These are phyloP conservation scores for Gnomoniopsis sp. DNA, from an alignment of 2,329 filamentous ascomycete species.

Conservation along the genomic window DNA sequence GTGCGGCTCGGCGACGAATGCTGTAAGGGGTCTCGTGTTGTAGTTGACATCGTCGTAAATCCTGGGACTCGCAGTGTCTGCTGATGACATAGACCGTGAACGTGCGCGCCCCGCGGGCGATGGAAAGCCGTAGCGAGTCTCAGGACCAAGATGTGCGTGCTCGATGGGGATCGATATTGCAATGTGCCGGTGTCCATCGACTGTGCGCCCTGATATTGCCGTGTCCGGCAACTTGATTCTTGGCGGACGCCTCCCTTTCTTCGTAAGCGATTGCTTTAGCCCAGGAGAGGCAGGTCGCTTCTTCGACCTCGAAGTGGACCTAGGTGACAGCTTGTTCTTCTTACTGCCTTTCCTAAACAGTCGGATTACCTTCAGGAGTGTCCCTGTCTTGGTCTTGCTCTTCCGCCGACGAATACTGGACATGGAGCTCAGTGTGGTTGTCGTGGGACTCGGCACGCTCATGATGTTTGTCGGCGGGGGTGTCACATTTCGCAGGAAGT, in stretches of 20 bases:
- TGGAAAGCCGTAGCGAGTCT: conserved; percentile 23
- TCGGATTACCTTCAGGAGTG: conserved; percentile 33
- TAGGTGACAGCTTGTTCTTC: conserved; percentile 30
- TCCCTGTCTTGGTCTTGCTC: conserved; percentile 30
- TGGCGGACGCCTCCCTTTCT: conserved; percentile 20
- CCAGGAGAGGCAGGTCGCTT: conserved; percentile 1
- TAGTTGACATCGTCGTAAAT: conserved; percentile 1
- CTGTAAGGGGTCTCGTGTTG: conserved; percentile 5
- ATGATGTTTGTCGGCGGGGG: conserved; percentile 49
- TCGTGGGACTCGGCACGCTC: conserved; percentile 36
- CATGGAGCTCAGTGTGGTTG: conserved; percentile 14
- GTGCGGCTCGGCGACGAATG: conserved; percentile 5
- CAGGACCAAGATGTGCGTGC: conserved; percentile 39
- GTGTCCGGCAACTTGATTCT: conserved; percentile 48
- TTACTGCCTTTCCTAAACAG: conserved; percentile 31
- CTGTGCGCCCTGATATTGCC: conserved; percentile 52
- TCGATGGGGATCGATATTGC: conserved; percentile 58
- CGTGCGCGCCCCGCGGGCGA: background rate
- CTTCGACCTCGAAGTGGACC: conserved; percentile 13
- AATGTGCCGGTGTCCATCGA: conserved; percentile 53
- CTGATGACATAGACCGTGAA: background rate
- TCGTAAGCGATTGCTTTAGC: background rate
- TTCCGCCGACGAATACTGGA: conserved; percentile 5
- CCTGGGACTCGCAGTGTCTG: background rate
- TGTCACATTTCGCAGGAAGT: conserved; percentile 47